Base-by-base conservation (phyloP, 1,284 basidiomycete genomes). In the Leccinum griseonigrum region DNA sequence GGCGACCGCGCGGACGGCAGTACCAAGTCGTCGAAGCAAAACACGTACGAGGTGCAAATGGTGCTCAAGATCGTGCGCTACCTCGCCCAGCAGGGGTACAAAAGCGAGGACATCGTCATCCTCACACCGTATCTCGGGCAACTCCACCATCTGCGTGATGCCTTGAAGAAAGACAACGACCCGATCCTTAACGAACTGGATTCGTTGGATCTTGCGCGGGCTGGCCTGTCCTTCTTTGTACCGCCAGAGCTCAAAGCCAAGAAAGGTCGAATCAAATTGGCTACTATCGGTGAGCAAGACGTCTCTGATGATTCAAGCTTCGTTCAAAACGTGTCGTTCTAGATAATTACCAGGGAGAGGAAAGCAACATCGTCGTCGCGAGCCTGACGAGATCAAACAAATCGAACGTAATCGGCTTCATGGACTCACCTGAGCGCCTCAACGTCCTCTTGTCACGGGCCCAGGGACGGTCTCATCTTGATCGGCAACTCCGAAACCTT, bases 61-160 rank as follows among this genome's bases (percentile, higher is more conserved):
- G 78, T 88, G 1, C 68, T 86, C 52, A 86, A 85, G 68, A 86
- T 87, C n/a, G 75, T 88, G 2, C 78, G 79, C 16, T 89, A 88
- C 66, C 78, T 89, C 1, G 80, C 71, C 0, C 87, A 88, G 64
- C 86, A 89, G 64, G 86, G 86, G 0, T 89, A 89, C 65, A 77
- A 80, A 0, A 83, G 83, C 0, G 77, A 84, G 18, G 73, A 83
- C 22, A 69, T 89, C 1, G 86, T 86, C 22, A 71, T 89, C 14
- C 73, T 89, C 36, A 89, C 87, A 0, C 87, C 87, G 0, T 88
- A 89, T 64, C 76, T 88, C 2, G 87, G 86, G 0, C 87, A 88
- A 66, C 75, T 89, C 5, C 76, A 76, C 7, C 76, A 76, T 18
- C 76, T 89, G 3, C 78, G 75, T 14, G 70, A 77, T 1, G 75